Base-by-base conservation (phyloP, 495 filamentous ascomycete genomes). In the Entonaema liquescens region DNA sequence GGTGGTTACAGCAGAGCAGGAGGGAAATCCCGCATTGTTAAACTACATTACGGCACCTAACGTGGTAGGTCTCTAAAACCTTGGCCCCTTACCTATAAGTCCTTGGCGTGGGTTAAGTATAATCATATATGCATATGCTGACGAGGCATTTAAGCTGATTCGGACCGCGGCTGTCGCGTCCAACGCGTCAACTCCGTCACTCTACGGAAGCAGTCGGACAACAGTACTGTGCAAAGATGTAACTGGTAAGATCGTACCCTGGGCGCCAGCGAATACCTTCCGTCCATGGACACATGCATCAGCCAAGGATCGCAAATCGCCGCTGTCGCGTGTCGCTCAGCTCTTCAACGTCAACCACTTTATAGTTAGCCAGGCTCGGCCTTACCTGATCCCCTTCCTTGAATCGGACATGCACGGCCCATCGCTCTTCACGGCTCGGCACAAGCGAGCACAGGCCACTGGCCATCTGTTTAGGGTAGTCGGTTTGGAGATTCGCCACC, bases 1-100 rank as follows among this genome's bases (percentile, higher is more conserved):
- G 1, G 90, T 98, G 42, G 90, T 91, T 1, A 91, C 90, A 2
- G 87, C 86, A 8, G 88, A 87, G 12, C 84, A 89, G 44, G 88
- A 88, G n/a, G 92, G 91, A 52, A 88, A 92, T 2, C 95, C 95
- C 8, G 93, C 91, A 64, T 79, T 97, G 21, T 85, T 98, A 6
- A 98, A 98, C 78, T 95, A 98, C 74, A 81, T 98, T 56, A 98
- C 95, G 13, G 92, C 95, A 12, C 95, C 95, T 25, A 95, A 98
- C 74, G 94, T 98, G 72, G 91, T 94, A 87, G 60, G 90, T 89
- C 21, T 15, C n/a, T 42, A 4, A 28, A 38, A 49, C 25, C 31
- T 25, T 29, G 29, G 29, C 29, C 54, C 54, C 28, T 42, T 35
- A 33, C 13, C 15, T 17, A 49, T 56, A 7, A 40, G 5, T 55